Base-by-base conservation (phyloP, 805 yeast genomes). In the Vanderwaltozyma polyspora region DNA sequence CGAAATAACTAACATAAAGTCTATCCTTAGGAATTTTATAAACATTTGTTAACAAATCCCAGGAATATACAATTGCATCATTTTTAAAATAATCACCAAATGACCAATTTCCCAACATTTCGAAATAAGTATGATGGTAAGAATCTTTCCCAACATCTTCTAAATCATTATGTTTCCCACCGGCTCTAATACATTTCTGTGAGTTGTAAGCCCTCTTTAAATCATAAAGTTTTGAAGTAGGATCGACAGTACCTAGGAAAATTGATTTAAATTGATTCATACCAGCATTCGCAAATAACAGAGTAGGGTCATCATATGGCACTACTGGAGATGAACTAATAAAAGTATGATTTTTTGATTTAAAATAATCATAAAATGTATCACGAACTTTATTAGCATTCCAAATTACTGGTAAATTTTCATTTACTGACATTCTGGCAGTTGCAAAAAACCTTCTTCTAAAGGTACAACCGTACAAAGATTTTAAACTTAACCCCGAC, bases 21-120 rank as follows among this genome's bases (percentile, higher is more conserved):
- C 95, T 75, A 55, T 76, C 80, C 11, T 72, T 63, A 29, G 79
- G 75, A 39, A 91, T 71, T 22, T 85, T 87, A 51, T 83, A 91
- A 8, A 81, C 91, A 43, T 70, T 59, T 29, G 97, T 87, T 55
- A 91, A 70, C 41, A 91, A 67, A 37, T 85, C 93, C 97, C 97
- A 91, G 4, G 94, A 76, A 64, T 72, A 83, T 6, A 63, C 63
- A 51, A 87, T 79, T 32, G 97, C 97, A 55, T 86, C 98, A 51
- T 80, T 74, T 62, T 91, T 91, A 75, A 91, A 91, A 60, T 91
- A 91, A 64, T 93, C 98, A 51, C 98, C 98, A 62, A 93, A 91
- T 6, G 98, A 91, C 99, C 99, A 91, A 70, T 91, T 91, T 51
- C 99, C 99, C 63, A 91, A 73, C 99, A 91, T 91, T 66, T 91